Conservation (phyloP, 2,329 filamentous ascomycete genomes). For the Tolypocladium sp. region DNA sequence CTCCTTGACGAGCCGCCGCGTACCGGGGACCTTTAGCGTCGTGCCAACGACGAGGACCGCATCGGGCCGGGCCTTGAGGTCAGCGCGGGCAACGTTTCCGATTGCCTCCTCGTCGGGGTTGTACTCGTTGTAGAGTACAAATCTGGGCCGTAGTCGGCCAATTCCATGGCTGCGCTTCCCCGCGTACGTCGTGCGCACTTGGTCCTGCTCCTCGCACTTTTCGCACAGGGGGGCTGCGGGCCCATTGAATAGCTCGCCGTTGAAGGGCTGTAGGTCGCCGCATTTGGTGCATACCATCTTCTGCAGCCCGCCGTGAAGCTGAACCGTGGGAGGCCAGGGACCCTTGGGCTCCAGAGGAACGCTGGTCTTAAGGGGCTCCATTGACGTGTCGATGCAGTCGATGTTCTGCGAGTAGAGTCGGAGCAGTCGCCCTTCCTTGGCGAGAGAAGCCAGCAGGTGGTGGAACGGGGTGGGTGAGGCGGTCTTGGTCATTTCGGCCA, state of each 20-base stretch:
- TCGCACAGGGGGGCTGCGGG: conserved; percentile 74
- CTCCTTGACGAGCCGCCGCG: conserved; percentile 80
- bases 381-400: conserved; percentile 81
- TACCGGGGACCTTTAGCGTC: conserved; percentile 88
- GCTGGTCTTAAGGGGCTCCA: conserved; percentile 69
- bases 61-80: conserved; percentile 78
- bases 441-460: conserved; percentile 83
- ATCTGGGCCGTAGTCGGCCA: conserved; percentile 78
- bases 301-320: conserved; percentile 85
- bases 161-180: conserved; percentile 92
- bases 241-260: conserved; percentile 72
- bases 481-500: conserved; percentile 68
- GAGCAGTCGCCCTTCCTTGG: conserved; percentile 76
- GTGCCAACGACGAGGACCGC: conserved; percentile 93
- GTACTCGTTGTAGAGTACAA: conserved; percentile 95
- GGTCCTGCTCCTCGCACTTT: conserved; percentile 65
- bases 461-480: conserved; percentile 85
- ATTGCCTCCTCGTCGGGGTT: conserved; percentile 97
- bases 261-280: conserved; percentile 63
- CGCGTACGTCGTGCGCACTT: conserved; percentile 62
- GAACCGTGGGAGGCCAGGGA: conserved; percentile 88
- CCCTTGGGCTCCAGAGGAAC: conserved; percentile 76
- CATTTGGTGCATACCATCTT: conserved; percentile 99
- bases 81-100: conserved; percentile 77
- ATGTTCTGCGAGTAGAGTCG: conserved; percentile 96